A percentile compares a stretch with the other conserved stretches of the same genome.
phyloP scores from a whole-genome alignment of 2,329 filamentous ascomycete species.

The Pseudogymnoascus verrucosus region DNA sequence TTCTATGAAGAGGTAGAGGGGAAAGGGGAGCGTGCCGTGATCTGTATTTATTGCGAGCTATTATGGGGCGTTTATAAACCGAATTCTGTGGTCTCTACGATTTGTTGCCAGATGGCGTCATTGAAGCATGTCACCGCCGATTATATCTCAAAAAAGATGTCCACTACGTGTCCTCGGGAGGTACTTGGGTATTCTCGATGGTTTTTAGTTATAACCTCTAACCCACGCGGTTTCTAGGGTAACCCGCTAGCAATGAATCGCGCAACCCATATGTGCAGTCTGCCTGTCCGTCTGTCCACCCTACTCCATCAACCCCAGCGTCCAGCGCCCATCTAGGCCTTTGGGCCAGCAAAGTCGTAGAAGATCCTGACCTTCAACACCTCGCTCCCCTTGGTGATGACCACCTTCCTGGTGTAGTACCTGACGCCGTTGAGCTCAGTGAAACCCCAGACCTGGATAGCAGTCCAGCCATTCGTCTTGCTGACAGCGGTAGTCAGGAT shows the following conservation, averaged over 20 bases:
- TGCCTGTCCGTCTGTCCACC: not conserved
- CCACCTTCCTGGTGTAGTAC: conserved; percentile 32
- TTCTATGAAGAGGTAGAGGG: conserved; percentile 34
- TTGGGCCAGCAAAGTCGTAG: conserved; percentile 28
- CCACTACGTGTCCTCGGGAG: not conserved
- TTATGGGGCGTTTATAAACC: conserved; percentile 4
- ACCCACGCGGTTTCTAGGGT: not conserved
- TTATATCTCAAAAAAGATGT: not conserved
- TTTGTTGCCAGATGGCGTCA: not conserved
- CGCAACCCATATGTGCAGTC: not conserved
- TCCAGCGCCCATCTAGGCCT: not conserved
- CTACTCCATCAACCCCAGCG: not conserved
- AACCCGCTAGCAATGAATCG: not conserved
- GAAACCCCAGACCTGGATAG: conserved; percentile 45
- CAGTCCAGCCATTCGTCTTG: conserved; percentile 43
- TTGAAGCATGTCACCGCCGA: not conserved
- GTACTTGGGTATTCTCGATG: conserved; percentile 1
- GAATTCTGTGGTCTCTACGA: conserved; percentile 1
- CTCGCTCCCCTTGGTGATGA: conserved; percentile 30
- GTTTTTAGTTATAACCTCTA: conserved; percentile 3
- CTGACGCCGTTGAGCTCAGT: conserved; percentile 33
- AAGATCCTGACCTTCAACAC: conserved; percentile 33
- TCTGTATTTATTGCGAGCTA: conserved; percentile 5
- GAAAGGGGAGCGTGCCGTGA: not conserved
- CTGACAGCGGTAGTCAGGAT: conserved; percentile 44